Base-by-base conservation (phyloP, 2,329 filamentous ascomycete species). In the Aspergillus clavatus region DNA sequence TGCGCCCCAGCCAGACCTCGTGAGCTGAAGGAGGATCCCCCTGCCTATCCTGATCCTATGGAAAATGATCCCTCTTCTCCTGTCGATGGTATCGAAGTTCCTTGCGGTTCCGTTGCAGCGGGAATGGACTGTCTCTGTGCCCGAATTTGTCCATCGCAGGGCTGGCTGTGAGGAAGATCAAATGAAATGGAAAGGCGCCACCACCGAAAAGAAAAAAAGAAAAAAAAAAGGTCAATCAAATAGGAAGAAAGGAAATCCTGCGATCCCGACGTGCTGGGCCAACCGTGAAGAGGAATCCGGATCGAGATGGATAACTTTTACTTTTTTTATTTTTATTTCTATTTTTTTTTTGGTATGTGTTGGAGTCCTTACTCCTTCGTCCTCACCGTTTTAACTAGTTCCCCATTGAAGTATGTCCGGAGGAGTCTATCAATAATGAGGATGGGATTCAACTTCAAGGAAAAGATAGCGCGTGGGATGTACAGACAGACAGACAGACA, bases 101-200 rank as follows among this genome's bases (percentile, higher is more conserved):
- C 53, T n/a, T 57, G 53, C 45, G 48, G 51, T 56, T 56, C 53
- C 51, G 51, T 44, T 45, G 46, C 53, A 52, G 48, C 50, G 49
- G 51, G 50, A 53, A 50, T 52, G 38, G 42, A 48, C 44, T 51
- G 39, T 48, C 47, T 47, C 47, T 48, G 23, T 5, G 23, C 36
- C 45, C 48, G 22, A 38, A n/a, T n/a, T n/a, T n/a, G n/a, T n/a
- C n/a, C n/a, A n/a, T n/a, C n/a, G n/a, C n/a, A n/a, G n/a, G n/a
- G n/a, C n/a, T n/a, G n/a, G n/a, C n/a, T 29, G 23, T 35, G 23
- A 38, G 26, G 19, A 40, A 27, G 24, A 26, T 35, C 47, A 47
- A 43, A 14, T 37, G 46, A 48, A 31, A 24, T 44, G 26, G 42
- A 35, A 39, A 46, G 7, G 12, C 36, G 18, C 24, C 47, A 41